Evolutionary conservation across 306 rosid species (phyloP), one percentile per base, ranked within the genome.

Genomic region (Erythrophleum fordii): DNA sequence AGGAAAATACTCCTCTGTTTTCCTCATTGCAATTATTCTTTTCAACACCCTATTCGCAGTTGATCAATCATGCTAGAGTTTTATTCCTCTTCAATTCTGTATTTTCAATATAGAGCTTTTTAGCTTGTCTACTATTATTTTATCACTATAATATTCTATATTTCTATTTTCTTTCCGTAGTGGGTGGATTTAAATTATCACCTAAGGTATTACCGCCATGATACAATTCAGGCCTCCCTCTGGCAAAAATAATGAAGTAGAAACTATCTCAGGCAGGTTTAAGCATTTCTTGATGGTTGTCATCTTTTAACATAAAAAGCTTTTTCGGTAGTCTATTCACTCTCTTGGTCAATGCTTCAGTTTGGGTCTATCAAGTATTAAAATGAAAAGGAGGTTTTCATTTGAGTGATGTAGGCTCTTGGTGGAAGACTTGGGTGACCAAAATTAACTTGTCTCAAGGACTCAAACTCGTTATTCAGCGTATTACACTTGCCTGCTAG

Each of bases 351-450:
- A 60, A 80, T 39, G 52, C 48, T 75, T 75, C 52, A 53, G 80
- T 76, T 37, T 53, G 70, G 28, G 51, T 44, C 53, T 52, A 45
- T 68, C 85, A 29, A 65, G 31, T 68, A 51, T 73, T 55, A 28
- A 76, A 55, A 66, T 35, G 87, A 67, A 8, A 53, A 53, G 72
- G 83, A 80, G 8, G 35, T 81, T 42, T 69, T 61, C 37, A 16
- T 67, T 51, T 80, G 70, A 52, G 39, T 44, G 78, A 71, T 71
- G 68, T 39, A 20, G 18, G 26, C 55, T 45, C 26, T 70, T 20
- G 20, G 8, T 20, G 64, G 49, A 74, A 37, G 20, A 39, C 26
- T 65, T 49, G 11, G 18, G 64, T 48, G 7, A 48, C 62, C 2
- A 37, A 44, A 75, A 53, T 20, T 23, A 42, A 44, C 41, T 51